Base-by-base conservation (phyloP, 2,329 filamentous ascomycete species). In the Zopfia rhizophila region DNA sequence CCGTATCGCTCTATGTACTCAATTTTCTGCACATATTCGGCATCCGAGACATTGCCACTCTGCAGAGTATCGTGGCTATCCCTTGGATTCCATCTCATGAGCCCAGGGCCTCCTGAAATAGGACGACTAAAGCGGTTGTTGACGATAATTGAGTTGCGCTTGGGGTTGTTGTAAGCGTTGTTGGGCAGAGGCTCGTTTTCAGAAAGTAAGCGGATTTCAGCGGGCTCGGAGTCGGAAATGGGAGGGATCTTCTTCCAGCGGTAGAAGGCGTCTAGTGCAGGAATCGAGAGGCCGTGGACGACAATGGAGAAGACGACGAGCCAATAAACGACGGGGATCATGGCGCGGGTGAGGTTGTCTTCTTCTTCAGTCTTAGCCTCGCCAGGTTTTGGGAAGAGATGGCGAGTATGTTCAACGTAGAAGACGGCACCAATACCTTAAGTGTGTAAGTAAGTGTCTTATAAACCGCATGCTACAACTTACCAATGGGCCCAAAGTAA, bases 201-300 rank as follows among this genome's bases (percentile, higher is more conserved):
- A 5, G 72, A 63, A 3, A 73, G 75, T 31, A 65, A 56, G 21
- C 75, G 70, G 10, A 70, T 65, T 11, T 78, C 61, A 63, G 2
- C 72, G 7, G 61, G 63, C 5, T 63, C 50, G 2, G 50, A 37
- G 27, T 65, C 73, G 14, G 78, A 72, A 3, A 80, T 76, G 0
- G 77, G 75, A 38, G 68, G 49, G 6, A 80, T 66, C 2, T 70
- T 72, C 45, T 66, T 63, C 46, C 55, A 71, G 11, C 45, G 51
- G 59, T 78, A 80, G 31, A 74, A 55, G 4, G 65, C 25, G 45
- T 73, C 73, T 11, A 79, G 69, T 0, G 66, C 58, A 0, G 78
- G 78, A 25, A 81, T 80, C 0, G 77, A 79, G 0, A 81, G 67
- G 1, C 78, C 76, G 50, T 79, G 76, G 1, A 78, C 67, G 7